Evolutionary conservation across 2,329 filamentous ascomycete species (phyloP), one percentile per base, ranked within the genome.

Genomic region (Diaporthe ampelina): DNA sequence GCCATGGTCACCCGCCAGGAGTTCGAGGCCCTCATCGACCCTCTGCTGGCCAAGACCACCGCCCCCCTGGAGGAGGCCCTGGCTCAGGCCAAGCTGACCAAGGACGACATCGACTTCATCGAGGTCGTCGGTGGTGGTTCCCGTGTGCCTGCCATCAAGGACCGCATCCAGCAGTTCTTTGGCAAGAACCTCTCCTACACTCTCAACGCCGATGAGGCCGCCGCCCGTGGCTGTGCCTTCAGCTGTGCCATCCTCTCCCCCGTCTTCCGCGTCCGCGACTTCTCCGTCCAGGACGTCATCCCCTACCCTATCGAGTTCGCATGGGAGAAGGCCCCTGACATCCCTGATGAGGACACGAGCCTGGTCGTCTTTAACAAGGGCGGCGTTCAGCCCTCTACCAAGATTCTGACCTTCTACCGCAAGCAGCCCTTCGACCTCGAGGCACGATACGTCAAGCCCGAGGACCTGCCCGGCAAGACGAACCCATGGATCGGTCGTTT

Each of bases 391-490:
- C 97, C 97, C 72, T 98, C 96, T 8, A 99, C 97, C 78, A 99
- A 99, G 91, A 98, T 99, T 78, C 92, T 99, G 72, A 99, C 97
- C 52, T 99, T 99, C 88, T 99, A 98, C 90, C 93, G 97, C 79
- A 98, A 98, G 89, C 95, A 98, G 86, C 90, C 95, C 61, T 99
- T 98, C 84, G 95, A 98, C 82, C 90, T 99, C 70, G 97, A 99
- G 88, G 97, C 97, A 75, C 93, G 94, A 80, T 99, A 99, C 83
- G 93, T 94, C 77, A 94, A 96, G 81, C 94, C 95, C 26, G 95
- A 97, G 59, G 85, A 89, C 72, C 91, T 99, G 11, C 97, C 97
- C 24, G 95, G 95, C 81, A 97, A 96, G 89, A 89, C 93, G 76
- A 94, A 95, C 83, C 94, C 97, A 63, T 98, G 96, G 94, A 98